These are phyloP conservation scores for Lactarius tabidus DNA, from an alignment of 768 basidiomycete species.

Conservation along the genomic window DNA sequence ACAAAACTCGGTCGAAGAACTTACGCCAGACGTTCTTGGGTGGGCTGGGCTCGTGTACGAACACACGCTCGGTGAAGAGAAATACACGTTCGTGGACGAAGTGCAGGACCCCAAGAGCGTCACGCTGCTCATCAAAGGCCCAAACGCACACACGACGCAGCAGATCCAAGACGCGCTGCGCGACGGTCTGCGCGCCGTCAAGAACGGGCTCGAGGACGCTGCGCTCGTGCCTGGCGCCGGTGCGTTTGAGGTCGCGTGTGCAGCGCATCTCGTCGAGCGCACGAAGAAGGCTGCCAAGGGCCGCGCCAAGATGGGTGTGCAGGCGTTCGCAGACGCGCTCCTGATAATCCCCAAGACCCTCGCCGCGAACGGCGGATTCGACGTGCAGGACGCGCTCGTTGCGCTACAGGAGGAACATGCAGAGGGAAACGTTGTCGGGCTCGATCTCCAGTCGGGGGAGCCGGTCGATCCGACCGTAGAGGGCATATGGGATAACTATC, in stretches of 20 bases:
- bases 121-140: constrained; percentile 95
- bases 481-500: constrained; percentile 98
- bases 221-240: constrained; percentile 92
- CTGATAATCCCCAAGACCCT: constrained; percentile 95
- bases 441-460: constrained; percentile 91
- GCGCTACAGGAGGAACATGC: constrained; percentile 94
- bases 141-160: constrained; percentile 91
- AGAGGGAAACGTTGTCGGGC: constrained; percentile 87
- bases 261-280: constrained; percentile 71
- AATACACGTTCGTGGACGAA: constrained; percentile 96
- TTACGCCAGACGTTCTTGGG: constrained; percentile 85
- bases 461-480: constrained; percentile 94
- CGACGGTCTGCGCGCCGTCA: constrained; percentile 92
- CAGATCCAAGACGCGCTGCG: constrained; percentile 98
- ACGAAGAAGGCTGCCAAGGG: constrained; percentile 89
- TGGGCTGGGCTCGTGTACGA: constrained; percentile 99
- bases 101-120: constrained; percentile 94
- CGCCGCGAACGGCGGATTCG: constrained; percentile 93
- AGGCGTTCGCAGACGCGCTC: constrained; percentile 94
- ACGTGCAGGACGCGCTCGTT: constrained; percentile 93
- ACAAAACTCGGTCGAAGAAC: constrained; percentile 97
- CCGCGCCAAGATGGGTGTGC: constrained; percentile 93
- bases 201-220: constrained; percentile 93
- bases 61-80: constrained; percentile 98
- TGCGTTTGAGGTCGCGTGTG: constrained; percentile 93